Evolutionary conservation across 139 green algal species (phyloP), one percentile per base, ranked within the genome.

Genomic region (Ettlia oleoabundans): DNA sequence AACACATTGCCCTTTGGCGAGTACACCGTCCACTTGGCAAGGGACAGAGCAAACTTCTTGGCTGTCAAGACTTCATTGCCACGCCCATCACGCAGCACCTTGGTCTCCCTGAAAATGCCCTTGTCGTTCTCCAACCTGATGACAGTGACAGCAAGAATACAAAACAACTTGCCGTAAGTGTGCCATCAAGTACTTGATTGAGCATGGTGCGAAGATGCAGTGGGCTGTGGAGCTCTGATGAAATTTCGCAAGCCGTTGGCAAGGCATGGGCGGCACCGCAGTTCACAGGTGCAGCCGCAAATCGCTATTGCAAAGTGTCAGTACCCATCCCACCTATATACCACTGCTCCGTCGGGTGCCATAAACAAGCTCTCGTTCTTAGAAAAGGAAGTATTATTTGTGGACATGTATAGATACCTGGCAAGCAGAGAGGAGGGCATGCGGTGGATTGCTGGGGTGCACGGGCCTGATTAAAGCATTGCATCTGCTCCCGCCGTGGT

Each of bases 1-100:
- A 63, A 13, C n/a, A 42, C 70, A 3, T 35, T 26, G 32, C 43
- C 30, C 1, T 18, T 19, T 8, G 70, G 70, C n/a, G 9, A 21
- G 1, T 7, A 41, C n/a, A 77, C 41, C 15, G 22, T 77, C 70
- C 70, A 77, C 70, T 77, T 77, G 43, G 70, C 70, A 4, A 77
- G 42, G 43, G n/a, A 43, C 37, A 77, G n/a, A 8, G 70, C 42
- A 6, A 38, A 42, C 13, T 77, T 77, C 43, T 77, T 77, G 70
- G 28, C 32, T 3, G 4, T 40, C 7, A 77, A 42, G 6, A 77
- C 3, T 30, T 24, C 21, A 1, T 30, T 63, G 30, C 42, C 70
- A 13, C 28, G n/a, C 3, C 7, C 70, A 32, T 77, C 70, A 18
- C 33, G 30, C 43, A 77, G 43, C 41, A 18, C 35, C 42, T 77